These are phyloP conservation scores for Heterobasidion parviporum DNA, from an alignment of 1,284 basidiomycete species.

Conservation along the genomic window DNA sequence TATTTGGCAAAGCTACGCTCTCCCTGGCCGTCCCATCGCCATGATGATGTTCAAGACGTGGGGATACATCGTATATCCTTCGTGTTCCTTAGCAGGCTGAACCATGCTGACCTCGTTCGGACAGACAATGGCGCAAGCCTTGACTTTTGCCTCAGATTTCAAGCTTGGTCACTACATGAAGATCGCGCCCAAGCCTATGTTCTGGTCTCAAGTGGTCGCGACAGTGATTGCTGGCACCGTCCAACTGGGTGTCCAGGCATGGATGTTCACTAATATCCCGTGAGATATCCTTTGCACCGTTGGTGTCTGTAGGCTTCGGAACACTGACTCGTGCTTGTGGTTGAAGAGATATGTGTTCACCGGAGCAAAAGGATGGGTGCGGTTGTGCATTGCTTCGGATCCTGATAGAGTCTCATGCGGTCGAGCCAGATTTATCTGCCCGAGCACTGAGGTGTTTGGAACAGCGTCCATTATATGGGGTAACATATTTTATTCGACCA, in stretches of 20 bases:
- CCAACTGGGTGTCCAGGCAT: constrained; percentile 59
- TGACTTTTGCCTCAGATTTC: constrained; percentile 54
- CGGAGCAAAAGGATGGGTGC: constrained; percentile 33
- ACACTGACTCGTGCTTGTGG: background rate
- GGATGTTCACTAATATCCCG: constrained; percentile 30
- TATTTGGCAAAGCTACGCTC: constrained; percentile 32
- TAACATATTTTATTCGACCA: constrained; percentile 11
- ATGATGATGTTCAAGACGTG: constrained; percentile 44
- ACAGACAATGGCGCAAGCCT: constrained; percentile 13
- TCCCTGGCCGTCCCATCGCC: constrained; percentile 37
- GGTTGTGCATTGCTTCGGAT: too few relatives aligned
- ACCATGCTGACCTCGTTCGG: background rate
- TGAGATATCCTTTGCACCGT: background rate
- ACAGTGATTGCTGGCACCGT: constrained; percentile 50
- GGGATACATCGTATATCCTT: constrained; percentile 27
- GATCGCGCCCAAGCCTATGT: constrained; percentile 47
- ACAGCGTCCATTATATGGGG: constrained; percentile 12
- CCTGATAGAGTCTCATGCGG: too few relatives aligned
- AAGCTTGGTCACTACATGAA: constrained; percentile 74
- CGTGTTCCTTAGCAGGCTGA: background rate
- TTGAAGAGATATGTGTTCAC: constrained; percentile 38
- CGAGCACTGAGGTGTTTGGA: constrained; percentile 27
- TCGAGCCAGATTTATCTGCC: constrained; percentile 31
- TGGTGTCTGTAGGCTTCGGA: constrained; percentile 8
- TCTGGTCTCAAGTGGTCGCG: constrained; percentile 34